Conservation (phyloP, 306 rosid species). For the Trifolium fragiferum region DNA sequence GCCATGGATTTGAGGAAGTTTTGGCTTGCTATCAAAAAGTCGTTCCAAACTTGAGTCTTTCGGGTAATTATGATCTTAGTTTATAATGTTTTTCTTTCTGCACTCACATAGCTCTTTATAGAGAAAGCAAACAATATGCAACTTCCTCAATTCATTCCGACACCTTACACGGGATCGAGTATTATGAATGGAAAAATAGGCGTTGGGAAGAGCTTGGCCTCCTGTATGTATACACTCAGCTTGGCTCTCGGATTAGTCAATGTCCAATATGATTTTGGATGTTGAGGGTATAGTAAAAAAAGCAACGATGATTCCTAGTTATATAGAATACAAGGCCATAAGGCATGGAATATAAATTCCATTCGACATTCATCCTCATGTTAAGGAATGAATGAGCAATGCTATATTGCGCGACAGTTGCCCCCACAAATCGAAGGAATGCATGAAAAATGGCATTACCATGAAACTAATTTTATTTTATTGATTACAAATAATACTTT, state of each 20-base stretch:
- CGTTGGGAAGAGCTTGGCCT: neutral
- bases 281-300: neutral
- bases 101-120: neutral
- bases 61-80: conserved; percentile 56
- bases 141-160: neutral
- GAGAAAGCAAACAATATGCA: neutral
- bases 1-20: conserved; percentile 89
- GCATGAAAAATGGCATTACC: too few species aligned
- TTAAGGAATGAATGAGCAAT: neutral
- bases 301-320: neutral
- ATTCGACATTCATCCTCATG: neutral
- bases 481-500: too few species aligned
- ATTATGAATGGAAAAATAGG: neutral
- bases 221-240: neutral
- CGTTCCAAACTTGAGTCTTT: conserved; percentile 66
- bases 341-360: conserved; percentile 12
- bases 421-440: too few species aligned
- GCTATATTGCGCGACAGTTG: too few species aligned
- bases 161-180: neutral
- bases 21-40: conserved; percentile 68
- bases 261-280: neutral
- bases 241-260: neutral
- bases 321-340: neutral
- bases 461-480: too few species aligned
- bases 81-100: conserved; percentile 13